Evolutionary conservation across 345 rosid genomes (phyloP), one percentile per base, ranked within the genome.

Genomic region (Eutrema yunnanense): DNA sequence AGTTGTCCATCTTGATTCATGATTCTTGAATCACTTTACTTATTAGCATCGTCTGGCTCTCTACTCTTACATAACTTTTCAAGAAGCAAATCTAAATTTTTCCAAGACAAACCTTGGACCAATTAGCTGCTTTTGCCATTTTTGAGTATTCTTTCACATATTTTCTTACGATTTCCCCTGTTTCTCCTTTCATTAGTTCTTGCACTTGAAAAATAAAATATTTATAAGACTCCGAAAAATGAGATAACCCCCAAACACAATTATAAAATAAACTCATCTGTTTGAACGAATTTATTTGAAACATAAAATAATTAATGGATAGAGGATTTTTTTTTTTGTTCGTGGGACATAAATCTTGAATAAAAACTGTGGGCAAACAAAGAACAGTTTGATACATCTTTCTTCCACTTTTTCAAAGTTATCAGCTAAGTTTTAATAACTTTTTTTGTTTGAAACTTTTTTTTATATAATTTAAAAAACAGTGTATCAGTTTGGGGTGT

Each of bases 101-200:
- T 62, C 92, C 86, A 84, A n/a, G 97, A 93, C 0, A 92, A 90
- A 0, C 59, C 81, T 47, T 78, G 73, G 51, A 73, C 90, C 81
- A 81, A 67, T 22, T 22, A 30, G 96, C 87, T 46, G 44, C 72
- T 64, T 44, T 77, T 1, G 96, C 94, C 85, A 77, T 59, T 19
- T 80, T 80, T 9, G 84, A 77, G 27, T 61, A 60, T 40, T 79
- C 79, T 54, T 76, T 80, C 60, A 71, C 87, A 75, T 22, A 73
- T 90, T 38, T 72, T 69, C n/a, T n/a, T n/a, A n/a, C n/a, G n/a
- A n/a, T n/a, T 73, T 76, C 78, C 0, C 96, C 88, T 13, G 0
- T 72, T 50, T 86, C 90, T 47, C 86, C 89, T 62, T 83, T 90
- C 87, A 93, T 88, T 72, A 93, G 41, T 62, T 84, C 92, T 61